Conservation (phyloP, 441 rosid genomes). For the Breynia disticha region DNA sequence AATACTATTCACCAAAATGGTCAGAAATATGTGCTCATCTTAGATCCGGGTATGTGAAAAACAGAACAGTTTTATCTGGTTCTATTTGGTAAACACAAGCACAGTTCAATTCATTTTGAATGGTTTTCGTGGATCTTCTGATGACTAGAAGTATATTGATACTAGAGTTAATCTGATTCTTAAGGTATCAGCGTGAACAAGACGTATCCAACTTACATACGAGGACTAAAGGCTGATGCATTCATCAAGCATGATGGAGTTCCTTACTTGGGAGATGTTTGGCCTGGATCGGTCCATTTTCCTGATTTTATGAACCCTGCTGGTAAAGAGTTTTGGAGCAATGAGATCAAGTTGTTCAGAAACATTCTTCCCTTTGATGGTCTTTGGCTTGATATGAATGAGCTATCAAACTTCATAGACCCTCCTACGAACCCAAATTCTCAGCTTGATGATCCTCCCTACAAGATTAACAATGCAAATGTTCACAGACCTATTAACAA, state of each 20-base stretch:
- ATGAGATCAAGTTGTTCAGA: slow-evolving; percentile 48
- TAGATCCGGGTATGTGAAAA: slow-evolving; percentile 55
- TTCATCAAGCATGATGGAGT: slow-evolving; percentile 47
- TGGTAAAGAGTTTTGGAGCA: slow-evolving; percentile 36
- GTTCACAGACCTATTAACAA: slow-evolving; percentile 21
- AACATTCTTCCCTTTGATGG: slow-evolving; percentile 51
- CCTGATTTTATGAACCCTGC: slow-evolving; percentile 63
- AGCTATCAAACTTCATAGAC: slow-evolving; percentile 56
- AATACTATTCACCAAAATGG: slow-evolving; percentile 41
- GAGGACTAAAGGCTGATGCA: slow-evolving; percentile 56
- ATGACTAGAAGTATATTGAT: too few relatives aligned
- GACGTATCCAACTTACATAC: slow-evolving; percentile 34
- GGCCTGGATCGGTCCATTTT: slow-evolving; percentile 65
- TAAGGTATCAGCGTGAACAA: slow-evolving; percentile 48
- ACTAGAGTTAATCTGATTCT: neutral
- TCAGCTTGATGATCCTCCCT: slow-evolving; percentile 59
- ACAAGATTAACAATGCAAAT: slow-evolving; percentile 53
- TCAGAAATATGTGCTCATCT: slow-evolving; percentile 53
- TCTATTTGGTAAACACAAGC: too few relatives aligned
- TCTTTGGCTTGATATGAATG: slow-evolving; percentile 83
- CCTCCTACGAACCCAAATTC: slow-evolving; percentile 34
- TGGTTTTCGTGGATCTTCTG: too few relatives aligned
- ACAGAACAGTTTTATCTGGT: neutral
- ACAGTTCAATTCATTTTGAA: too few relatives aligned
- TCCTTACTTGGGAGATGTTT: slow-evolving; percentile 56